Percentiles rank a stretch among this genome's conserved stretches.
Evolutionary conservation across 2,329 filamentous ascomycete genomes (phyloP).

Genomic region (Leptographium lundbergii): DNA sequence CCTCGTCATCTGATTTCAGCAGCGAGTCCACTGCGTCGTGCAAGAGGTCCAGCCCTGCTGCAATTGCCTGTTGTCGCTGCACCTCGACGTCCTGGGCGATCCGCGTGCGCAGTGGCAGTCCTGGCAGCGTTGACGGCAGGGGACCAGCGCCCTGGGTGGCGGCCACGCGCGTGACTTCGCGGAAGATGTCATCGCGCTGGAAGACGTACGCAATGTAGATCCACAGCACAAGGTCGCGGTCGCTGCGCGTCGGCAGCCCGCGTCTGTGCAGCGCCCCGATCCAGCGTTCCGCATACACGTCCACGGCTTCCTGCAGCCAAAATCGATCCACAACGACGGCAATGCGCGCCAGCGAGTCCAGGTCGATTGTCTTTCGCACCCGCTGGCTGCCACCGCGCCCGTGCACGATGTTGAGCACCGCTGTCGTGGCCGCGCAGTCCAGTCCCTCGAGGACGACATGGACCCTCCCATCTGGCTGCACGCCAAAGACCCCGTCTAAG

Average conservation of each 20-base stretch:
- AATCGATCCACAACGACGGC: slow-evolving; percentile 30
- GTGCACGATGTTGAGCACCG: slow-evolving; percentile 34
- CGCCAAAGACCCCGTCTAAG: not conserved
- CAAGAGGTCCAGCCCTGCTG: slow-evolving; percentile 12
- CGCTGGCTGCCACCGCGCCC: slow-evolving; percentile 23
- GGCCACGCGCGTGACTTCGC: slow-evolving; percentile 14
- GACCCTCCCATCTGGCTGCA: slow-evolving; percentile 18
- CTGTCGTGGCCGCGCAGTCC: slow-evolving; percentile 24
- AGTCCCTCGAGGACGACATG: slow-evolving; percentile 19
- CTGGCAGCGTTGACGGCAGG: slow-evolving; percentile 11
- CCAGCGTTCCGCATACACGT: slow-evolving; percentile 29
- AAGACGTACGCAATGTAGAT: slow-evolving; percentile 21
- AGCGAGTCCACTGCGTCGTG: slow-evolving; percentile 15
- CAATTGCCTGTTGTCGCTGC: slow-evolving; percentile 16
- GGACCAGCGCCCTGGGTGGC: slow-evolving; percentile 15
- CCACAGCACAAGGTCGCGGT: slow-evolving; percentile 17
- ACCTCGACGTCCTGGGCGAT: slow-evolving; percentile 18
- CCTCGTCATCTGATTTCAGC: not conserved
- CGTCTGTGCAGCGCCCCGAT: slow-evolving; percentile 15
- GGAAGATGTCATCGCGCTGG: slow-evolving; percentile 16
- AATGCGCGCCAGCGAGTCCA: slow-evolving; percentile 31
- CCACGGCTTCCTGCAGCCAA: slow-evolving; percentile 27
- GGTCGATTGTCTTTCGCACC: slow-evolving; percentile 23
- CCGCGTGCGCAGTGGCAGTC: slow-evolving; percentile 18
- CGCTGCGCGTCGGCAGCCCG: slow-evolving; percentile 9